These are phyloP conservation scores for Ceriops decandra DNA, from an alignment of 345 rosid species.

Conservation along the genomic window DNA sequence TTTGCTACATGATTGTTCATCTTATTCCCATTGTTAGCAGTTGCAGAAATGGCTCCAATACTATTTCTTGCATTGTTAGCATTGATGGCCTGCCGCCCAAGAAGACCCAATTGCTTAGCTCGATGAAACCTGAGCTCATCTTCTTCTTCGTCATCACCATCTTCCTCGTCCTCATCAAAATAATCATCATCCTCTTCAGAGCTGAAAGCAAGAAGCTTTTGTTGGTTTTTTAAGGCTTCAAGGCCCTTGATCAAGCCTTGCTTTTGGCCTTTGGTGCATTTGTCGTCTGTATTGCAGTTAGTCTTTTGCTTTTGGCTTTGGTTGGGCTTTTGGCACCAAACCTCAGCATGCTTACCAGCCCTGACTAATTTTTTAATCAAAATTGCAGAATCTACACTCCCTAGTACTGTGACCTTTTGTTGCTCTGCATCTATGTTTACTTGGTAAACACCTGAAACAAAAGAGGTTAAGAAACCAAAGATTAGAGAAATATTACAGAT, in stretches of 20 bases:
- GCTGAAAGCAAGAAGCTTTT: conserved; percentile 26
- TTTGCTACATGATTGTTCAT: conserved; percentile 35
- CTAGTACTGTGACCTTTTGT: conserved; percentile 69
- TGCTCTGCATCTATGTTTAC: conserved; percentile 69
- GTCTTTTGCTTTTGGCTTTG: conserved; percentile 41
- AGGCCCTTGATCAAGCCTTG: conserved; percentile 40
- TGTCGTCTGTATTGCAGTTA: conserved; percentile 36
- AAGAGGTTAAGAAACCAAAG: not conserved
- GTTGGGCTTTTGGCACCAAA: conserved; percentile 59
- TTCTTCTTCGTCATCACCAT: conserved; percentile 24
- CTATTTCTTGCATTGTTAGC: conserved; percentile 45
- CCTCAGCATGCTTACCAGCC: conserved; percentile 75
- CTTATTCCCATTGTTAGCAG: conserved; percentile 20
- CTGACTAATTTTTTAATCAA: conserved; percentile 66
- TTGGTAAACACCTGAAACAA: conserved; percentile 57
- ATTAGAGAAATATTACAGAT: not conserved
- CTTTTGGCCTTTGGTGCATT: conserved; percentile 44
- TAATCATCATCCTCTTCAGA: conserved; percentile 46
- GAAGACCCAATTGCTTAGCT: conserved; percentile 30
- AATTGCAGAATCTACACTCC: conserved; percentile 54
- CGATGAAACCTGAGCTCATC: conserved; percentile 38
- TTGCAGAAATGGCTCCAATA: conserved; percentile 23
- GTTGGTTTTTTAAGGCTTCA: conserved; percentile 50
- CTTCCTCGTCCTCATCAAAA: conserved; percentile 39
- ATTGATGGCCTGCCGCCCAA: conserved; percentile 36